Evolutionary conservation across 139 green algal species (phyloP).

Genomic region (Coccomyxa sp.): DNA sequence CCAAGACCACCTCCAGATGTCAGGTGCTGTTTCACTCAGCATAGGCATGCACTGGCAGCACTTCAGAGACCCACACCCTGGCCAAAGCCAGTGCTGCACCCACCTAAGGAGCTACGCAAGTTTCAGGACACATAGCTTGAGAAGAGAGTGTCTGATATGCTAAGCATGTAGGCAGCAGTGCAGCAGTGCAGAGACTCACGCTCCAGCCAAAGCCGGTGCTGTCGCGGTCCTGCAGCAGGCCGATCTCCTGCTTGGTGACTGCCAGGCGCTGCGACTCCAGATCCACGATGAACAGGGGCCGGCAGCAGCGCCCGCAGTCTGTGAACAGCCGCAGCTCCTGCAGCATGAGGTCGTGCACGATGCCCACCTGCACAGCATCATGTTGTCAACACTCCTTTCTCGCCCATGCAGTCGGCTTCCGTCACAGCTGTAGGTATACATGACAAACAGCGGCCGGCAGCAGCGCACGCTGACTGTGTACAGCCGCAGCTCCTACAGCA

Average conservation of each 20-base stretch:
- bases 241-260: slow-evolving; percentile 67
- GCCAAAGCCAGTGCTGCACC: too few species aligned
- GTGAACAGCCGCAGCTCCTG: slow-evolving; percentile 86
- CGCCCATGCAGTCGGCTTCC: slow-evolving; percentile 10
- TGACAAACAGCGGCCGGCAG: slow-evolving; percentile 89
- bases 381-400: too few species aligned
- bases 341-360: slow-evolving; percentile 84
- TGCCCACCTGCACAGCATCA: slow-evolving; percentile 56
- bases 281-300: slow-evolving; percentile 94
- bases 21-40: too few species aligned
- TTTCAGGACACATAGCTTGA: too few species aligned
- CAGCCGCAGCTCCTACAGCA: slow-evolving; percentile 79
- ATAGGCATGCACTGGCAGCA: too few species aligned
- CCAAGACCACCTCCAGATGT: too few species aligned
- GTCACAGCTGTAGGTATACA: slow-evolving; percentile 63
- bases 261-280: slow-evolving; percentile 78
- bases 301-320: slow-evolving; percentile 78
- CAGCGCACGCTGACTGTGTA: slow-evolving; percentile 81
- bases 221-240: slow-evolving; percentile 36
- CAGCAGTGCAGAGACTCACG: neutral
- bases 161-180: neutral
- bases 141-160: too few species aligned
- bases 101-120: too few species aligned
- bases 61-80: too few species aligned
- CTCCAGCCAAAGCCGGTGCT: slow-evolving; percentile 39